Conservation (phyloP, 73 alveolate species). For the Paramecium sexaurelia region DNA sequence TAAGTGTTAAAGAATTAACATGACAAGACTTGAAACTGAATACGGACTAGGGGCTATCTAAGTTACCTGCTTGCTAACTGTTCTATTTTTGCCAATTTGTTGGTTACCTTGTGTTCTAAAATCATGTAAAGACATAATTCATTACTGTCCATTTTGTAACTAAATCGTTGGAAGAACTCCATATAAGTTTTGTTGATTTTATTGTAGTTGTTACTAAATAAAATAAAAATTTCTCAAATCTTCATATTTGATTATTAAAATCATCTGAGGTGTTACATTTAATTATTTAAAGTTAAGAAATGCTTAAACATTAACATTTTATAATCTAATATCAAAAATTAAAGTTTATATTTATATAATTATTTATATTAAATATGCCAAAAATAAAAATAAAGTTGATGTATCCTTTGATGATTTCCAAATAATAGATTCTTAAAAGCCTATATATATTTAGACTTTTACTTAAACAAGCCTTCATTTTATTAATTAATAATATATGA, state of each 20-base stretch:
- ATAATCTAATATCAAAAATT: no score
- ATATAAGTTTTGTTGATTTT: background rate
- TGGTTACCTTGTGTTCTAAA: constrained; percentile 27
- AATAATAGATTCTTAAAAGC: no score
- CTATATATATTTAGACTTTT: no score
- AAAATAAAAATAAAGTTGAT: no score
- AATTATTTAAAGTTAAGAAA: background rate
- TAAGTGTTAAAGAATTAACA: background rate
- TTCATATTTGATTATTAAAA: background rate
- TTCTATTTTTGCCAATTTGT: background rate
- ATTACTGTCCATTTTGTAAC: constrained; percentile 31
- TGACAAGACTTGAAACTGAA: constrained; percentile 1
- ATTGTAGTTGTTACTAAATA: background rate
- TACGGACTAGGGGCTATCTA: background rate
- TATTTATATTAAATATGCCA: no score
- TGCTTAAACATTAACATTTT: background rate
- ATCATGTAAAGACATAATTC: constrained; percentile 13
- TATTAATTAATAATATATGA: no score
- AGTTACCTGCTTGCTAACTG: background rate
- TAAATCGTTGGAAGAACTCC: constrained; percentile 21
- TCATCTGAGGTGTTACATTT: background rate
- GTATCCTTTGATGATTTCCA: no score
- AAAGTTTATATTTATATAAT: no score
- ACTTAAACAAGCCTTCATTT: no score
- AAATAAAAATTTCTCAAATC: background rate